Conservation (phyloP, 2,329 filamentous ascomycete species). For the Blastomyces parvus region DNA sequence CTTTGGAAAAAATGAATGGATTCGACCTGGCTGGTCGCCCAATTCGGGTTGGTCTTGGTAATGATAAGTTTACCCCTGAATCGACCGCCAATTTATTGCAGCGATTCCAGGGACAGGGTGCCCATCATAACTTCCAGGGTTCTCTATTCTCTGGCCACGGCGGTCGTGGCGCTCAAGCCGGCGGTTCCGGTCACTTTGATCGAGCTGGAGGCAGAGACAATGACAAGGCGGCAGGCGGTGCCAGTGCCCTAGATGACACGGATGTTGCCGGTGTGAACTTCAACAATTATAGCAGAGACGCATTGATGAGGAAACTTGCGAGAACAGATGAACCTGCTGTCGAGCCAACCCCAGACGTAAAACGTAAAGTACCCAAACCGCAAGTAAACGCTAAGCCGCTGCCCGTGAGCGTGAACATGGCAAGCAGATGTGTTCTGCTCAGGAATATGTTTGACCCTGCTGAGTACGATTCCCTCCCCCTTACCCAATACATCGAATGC, state of each 20-base stretch:
- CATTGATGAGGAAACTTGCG: constrained; percentile 96
- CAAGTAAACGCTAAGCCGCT: constrained; percentile 70
- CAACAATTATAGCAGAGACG: constrained; percentile 97
- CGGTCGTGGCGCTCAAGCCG: constrained; percentile 73
- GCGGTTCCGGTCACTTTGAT: constrained; percentile 67
- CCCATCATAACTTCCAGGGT: constrained; percentile 60
- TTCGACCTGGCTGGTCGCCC: constrained; percentile 96
- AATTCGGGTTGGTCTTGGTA: constrained; percentile 96
- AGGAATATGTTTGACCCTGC: constrained; percentile 91
- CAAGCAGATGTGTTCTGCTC: constrained; percentile 84
- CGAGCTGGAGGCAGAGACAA: constrained; percentile 79
- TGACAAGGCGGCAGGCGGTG: constrained; percentile 77
- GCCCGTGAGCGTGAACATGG: constrained; percentile 80
- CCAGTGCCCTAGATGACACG: constrained; percentile 91
- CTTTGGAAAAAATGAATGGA: constrained; percentile 97
- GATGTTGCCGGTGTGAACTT: constrained; percentile 98
- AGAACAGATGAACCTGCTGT: constrained; percentile 74
- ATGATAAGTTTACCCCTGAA: constrained; percentile 99
- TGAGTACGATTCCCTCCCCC: constrained; percentile 56
- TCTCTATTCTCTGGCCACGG: constrained; percentile 86
- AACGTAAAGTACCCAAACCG: constrained; percentile 64
- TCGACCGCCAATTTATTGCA: constrained; percentile 85
- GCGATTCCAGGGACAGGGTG: constrained; percentile 72
- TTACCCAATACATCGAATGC: neutral
- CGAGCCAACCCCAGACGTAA: constrained; percentile 50